Percentiles rank a stretch among this genome's conserved stretches.
phyloP scores from a whole-genome alignment of 1,284 basidiomycete species.

The Moniliella sp. region DNA sequence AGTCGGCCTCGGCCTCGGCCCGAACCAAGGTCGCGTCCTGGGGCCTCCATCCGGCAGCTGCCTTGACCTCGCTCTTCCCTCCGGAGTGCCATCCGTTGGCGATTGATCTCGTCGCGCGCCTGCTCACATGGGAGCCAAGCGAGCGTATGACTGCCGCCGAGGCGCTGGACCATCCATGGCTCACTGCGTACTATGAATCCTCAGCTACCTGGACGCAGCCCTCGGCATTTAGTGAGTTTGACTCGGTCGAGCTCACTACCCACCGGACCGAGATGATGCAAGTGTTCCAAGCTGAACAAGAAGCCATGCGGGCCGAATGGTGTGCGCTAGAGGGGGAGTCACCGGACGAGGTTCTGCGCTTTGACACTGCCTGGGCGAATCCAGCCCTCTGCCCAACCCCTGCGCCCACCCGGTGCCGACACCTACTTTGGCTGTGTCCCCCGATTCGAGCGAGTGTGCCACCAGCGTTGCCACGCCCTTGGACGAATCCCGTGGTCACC shows the following conservation, averaged over 20 bases:
- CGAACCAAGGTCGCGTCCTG: slow-evolving; percentile 22
- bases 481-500: too few relatives aligned
- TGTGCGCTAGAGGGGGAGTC: too few relatives aligned
- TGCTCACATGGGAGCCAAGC: slow-evolving; percentile 27
- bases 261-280: too few relatives aligned
- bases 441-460: too few relatives aligned
- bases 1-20: slow-evolving; percentile 23
- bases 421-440: too few relatives aligned
- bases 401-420: too few relatives aligned
- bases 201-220: slow-evolving; percentile 17
- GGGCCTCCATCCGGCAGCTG: slow-evolving; percentile 10
- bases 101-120: slow-evolving; percentile 20
- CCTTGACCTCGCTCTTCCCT: slow-evolving; percentile 16
- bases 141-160: slow-evolving; percentile 24
- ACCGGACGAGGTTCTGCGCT: too few relatives aligned
- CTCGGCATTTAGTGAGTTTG: slow-evolving; percentile 17
- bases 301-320: too few relatives aligned
- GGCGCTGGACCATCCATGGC: slow-evolving; percentile 28
- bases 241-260: slow-evolving; percentile 25
- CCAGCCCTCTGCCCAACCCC: too few relatives aligned
- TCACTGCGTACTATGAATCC: slow-evolving; percentile 23
- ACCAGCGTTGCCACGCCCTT: too few relatives aligned
- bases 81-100: slow-evolving; percentile 16
- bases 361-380: too few relatives aligned
- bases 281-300: too few relatives aligned